These are phyloP conservation scores for Thyridium curvatum DNA, from an alignment of 2,329 filamentous ascomycete species.

Conservation along the genomic window DNA sequence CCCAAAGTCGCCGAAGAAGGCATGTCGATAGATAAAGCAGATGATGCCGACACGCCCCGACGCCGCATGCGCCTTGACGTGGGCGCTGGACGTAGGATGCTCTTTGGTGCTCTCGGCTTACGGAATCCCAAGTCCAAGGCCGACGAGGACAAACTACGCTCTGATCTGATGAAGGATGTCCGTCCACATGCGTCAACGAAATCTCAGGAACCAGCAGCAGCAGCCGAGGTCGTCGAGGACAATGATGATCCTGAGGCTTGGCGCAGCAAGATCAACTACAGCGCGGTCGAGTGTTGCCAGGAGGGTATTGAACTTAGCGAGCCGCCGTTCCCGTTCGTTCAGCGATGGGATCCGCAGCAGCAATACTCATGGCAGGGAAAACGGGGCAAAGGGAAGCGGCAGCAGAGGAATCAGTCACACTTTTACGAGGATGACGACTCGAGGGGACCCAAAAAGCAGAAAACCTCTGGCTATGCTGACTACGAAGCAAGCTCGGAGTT, in stretches of 20 bases:
- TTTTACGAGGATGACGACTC: conserved; percentile 29
- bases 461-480: conserved; percentile 33
- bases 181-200: conserved; percentile 25
- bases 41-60: conserved; percentile 11
- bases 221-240: conserved; percentile 12
- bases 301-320: conserved; percentile 61
- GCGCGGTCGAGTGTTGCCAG: conserved; percentile 79
- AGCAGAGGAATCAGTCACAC: conserved; percentile 30
- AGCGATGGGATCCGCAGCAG: conserved; percentile 81
- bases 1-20: neutral
- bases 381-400: conserved; percentile 41
- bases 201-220: conserved; percentile 21
- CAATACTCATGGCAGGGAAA: conserved; percentile 33
- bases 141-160: conserved; percentile 58
- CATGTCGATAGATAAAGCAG: too few species aligned
- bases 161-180: conserved; percentile 51
- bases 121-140: conserved; percentile 61
- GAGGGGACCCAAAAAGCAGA: conserved; percentile 39
- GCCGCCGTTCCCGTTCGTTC: conserved; percentile 84
- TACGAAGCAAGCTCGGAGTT: conserved; percentile 24
- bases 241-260: conserved; percentile 57
- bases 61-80: conserved; percentile 35
- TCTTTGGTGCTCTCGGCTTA: conserved; percentile 68
- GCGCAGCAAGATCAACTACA: conserved; percentile 66
- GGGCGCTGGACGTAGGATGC: conserved; percentile 57